Percentiles rank a stretch among this genome's conserved stretches.
Evolutionary conservation across 257 asterid genomes (phyloP).

Genomic region (Lavandula angustifolia): DNA sequence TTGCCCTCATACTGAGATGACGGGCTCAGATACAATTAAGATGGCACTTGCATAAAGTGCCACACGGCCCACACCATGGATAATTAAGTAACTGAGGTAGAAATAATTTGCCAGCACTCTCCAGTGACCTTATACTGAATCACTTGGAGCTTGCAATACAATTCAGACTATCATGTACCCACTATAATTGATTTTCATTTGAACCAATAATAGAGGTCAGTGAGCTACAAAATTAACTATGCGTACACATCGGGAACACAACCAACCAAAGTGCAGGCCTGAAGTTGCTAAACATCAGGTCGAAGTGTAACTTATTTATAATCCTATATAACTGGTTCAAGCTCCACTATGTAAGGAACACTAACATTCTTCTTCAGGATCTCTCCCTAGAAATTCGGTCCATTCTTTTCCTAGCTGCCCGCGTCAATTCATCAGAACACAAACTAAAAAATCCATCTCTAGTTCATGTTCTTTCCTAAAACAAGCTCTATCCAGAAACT

Average conservation of each 20-base stretch:
- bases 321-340: neutral
- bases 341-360: neutral
- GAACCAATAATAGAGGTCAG: neutral
- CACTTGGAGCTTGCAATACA: neutral
- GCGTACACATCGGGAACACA: neutral
- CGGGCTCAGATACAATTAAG: neutral
- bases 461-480: neutral
- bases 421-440: neutral
- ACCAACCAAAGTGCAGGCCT: neutral
- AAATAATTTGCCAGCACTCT: neutral
- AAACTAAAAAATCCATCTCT: neutral
- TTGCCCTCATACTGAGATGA: neutral
- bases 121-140: neutral
- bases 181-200: neutral
- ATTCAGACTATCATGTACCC: neutral
- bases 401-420: neutral
- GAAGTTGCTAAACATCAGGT: neutral
- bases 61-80: no score
- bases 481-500: neutral
- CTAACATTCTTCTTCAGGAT: conserved; percentile 11
- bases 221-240: neutral
- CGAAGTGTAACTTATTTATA: neutral
- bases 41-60: neutral
- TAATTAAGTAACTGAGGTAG: conserved; percentile 6
- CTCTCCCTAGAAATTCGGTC: neutral